Conservation (phyloP, 257 asterid species). For the Penstemon barbatus region DNA sequence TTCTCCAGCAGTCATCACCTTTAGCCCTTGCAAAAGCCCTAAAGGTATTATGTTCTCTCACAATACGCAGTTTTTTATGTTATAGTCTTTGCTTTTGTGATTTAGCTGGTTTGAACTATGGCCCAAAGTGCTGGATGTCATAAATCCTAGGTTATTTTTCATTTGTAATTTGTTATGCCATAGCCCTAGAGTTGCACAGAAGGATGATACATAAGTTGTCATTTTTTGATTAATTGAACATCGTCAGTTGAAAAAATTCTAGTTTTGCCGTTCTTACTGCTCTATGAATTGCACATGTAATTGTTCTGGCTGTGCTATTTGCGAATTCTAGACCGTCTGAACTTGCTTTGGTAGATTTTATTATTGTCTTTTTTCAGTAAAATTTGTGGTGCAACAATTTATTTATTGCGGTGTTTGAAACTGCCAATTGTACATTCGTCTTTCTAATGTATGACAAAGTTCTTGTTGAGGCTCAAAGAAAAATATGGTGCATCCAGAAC, state of each 20-base stretch:
- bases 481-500: background rate
- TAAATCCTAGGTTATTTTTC: background rate
- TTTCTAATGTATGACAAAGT: background rate
- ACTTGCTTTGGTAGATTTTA: background rate
- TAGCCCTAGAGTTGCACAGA: conserved; percentile 8
- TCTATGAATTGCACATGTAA: conserved; percentile 7
- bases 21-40: conserved; percentile 89
- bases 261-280: background rate
- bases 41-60: conserved; percentile 54
- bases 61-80: conserved; percentile 10
- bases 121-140: conserved; percentile 7
- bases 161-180: background rate
- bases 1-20: conserved; percentile 74
- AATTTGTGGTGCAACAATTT: background rate
- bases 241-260: background rate
- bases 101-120: conserved; percentile 4
- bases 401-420: conserved; percentile 5
- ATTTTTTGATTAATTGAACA: background rate
- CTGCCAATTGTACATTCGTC: background rate
- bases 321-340: background rate
- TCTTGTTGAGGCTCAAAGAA: conserved; percentile 2
- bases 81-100: conserved; percentile 15
- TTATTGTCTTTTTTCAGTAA: background rate
- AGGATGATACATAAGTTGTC: background rate
- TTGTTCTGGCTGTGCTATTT: background rate